These are phyloP conservation scores for Sphaerulina populicola DNA, from an alignment of 2,329 filamentous ascomycete genomes.

Conservation along the genomic window DNA sequence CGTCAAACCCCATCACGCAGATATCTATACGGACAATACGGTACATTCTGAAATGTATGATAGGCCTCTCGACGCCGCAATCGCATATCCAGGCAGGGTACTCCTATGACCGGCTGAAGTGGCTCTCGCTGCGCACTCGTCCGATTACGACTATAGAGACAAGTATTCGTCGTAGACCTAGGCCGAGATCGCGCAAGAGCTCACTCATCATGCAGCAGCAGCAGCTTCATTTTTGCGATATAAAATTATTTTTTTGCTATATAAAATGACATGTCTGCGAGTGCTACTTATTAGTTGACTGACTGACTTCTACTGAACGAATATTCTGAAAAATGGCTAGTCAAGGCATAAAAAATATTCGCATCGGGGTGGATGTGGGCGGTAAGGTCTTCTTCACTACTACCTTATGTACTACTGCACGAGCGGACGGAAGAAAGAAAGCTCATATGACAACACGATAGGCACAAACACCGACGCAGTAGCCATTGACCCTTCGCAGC, in stretches of 20 bases:
- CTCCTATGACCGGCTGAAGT: neutral
- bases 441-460: neutral
- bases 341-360: constrained; percentile 23
- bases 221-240: too few relatives aligned
- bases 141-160: neutral
- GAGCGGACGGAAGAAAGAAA: neutral
- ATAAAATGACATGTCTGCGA: neutral
- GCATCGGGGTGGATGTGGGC: constrained; percentile 41
- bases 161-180: neutral
- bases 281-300: neutral
- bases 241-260: too few relatives aligned
- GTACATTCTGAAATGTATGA: neutral
- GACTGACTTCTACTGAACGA: neutral
- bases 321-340: neutral
- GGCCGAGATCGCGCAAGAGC: neutral
- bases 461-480: constrained; percentile 34
- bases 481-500: constrained; percentile 27
- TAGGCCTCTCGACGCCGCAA: too few relatives aligned
- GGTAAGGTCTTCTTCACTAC: constrained; percentile 23
- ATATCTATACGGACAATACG: neutral
- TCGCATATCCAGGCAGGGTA: too few relatives aligned
- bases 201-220: neutral
- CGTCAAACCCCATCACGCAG: neutral
- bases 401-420: neutral
- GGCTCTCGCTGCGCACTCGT: neutral